These are phyloP conservation scores for Triticum dicoccoides DNA, from an alignment of 176 grass and related monocot species.

Conservation along the genomic window DNA sequence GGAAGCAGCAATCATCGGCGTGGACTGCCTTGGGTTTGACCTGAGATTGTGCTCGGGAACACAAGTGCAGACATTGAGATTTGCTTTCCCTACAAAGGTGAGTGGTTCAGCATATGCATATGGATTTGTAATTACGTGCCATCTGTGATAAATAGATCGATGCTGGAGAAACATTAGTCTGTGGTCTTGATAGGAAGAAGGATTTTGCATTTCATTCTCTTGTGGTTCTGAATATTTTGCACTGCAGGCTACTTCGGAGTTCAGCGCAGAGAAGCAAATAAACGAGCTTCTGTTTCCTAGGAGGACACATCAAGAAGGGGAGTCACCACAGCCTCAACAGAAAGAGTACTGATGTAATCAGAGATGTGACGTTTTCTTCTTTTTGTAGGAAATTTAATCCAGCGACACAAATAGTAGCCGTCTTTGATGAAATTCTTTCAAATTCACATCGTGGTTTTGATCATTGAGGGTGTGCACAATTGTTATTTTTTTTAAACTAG, in stretches of 20 bases:
- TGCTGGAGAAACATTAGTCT: background rate
- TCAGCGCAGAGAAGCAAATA: slow-evolving; percentile 78
- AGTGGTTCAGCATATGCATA: slow-evolving; percentile 4
- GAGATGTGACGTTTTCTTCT: slow-evolving; percentile 7
- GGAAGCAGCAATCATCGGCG: slow-evolving; percentile 76
- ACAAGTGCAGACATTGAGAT: slow-evolving; percentile 81
- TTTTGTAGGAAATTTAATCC: slow-evolving; percentile 20
- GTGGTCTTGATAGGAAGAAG: background rate
- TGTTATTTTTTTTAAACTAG: background rate
- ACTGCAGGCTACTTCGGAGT: slow-evolving; percentile 76
- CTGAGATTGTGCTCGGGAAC: slow-evolving; percentile 86
- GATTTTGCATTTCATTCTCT: background rate
- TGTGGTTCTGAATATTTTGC: slow-evolving; percentile 16
- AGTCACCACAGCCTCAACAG: slow-evolving; percentile 55
- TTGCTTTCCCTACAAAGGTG: slow-evolving; percentile 71
- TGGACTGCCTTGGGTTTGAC: slow-evolving; percentile 90
- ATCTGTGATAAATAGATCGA: background rate
- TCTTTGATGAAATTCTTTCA: background rate
- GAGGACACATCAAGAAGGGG: slow-evolving; percentile 53
- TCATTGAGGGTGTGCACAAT: background rate
- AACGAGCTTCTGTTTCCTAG: slow-evolving; percentile 76
- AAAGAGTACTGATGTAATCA: slow-evolving; percentile 48
- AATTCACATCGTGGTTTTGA: background rate
- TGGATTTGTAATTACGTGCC: background rate
- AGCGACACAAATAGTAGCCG: slow-evolving; percentile 17